phyloP scores from a whole-genome alignment of 306 rosid species.

The Vigna unguiculata region DNA sequence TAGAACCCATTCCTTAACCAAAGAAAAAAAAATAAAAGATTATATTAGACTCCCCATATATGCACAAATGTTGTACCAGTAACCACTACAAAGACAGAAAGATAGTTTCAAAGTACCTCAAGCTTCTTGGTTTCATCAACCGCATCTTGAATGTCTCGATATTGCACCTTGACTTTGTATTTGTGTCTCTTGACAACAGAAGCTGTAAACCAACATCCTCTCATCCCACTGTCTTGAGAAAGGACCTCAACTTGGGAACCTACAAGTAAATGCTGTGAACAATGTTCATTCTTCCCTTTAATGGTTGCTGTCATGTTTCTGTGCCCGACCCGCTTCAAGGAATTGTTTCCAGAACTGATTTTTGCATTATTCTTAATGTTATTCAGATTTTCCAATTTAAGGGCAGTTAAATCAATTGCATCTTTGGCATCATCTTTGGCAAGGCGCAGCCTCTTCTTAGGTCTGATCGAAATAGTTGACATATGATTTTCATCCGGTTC shows the following conservation, averaged over 20 bases:
- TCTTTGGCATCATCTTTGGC: slow-evolving; percentile 50
- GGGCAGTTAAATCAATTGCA: slow-evolving; percentile 13
- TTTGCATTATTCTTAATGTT: slow-evolving; percentile 36
- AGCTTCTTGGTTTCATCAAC: slow-evolving; percentile 73
- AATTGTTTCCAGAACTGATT: slow-evolving; percentile 37
- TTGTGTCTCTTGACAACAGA: slow-evolving; percentile 65
- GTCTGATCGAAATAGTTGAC: slow-evolving; percentile 51
- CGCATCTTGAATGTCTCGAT: slow-evolving; percentile 79
- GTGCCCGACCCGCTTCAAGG: slow-evolving; percentile 35
- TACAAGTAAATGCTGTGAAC: slow-evolving; percentile 42
- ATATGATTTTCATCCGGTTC: slow-evolving; percentile 52
- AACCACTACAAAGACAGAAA: not conserved
- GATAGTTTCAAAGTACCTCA: slow-evolving; percentile 60
- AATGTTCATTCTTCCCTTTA: slow-evolving; percentile 42
- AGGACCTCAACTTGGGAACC: slow-evolving; percentile 85
- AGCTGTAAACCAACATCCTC: slow-evolving; percentile 95
- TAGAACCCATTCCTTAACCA: slow-evolving; percentile 77
- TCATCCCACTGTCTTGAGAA: slow-evolving; percentile 88
- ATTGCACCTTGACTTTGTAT: slow-evolving; percentile 82
- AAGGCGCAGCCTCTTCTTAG: slow-evolving; percentile 62
- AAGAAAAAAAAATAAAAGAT: not conserved
- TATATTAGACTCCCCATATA: not conserved
- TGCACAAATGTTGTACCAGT: not conserved
- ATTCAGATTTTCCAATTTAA: slow-evolving; percentile 25
- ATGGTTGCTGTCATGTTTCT: slow-evolving; percentile 21